A percentile compares a stretch with the other conserved stretches of the same genome.
Evolutionary conservation across 2,329 filamentous ascomycete species (phyloP).

Genomic region (Pseudogymnoascus sp.): DNA sequence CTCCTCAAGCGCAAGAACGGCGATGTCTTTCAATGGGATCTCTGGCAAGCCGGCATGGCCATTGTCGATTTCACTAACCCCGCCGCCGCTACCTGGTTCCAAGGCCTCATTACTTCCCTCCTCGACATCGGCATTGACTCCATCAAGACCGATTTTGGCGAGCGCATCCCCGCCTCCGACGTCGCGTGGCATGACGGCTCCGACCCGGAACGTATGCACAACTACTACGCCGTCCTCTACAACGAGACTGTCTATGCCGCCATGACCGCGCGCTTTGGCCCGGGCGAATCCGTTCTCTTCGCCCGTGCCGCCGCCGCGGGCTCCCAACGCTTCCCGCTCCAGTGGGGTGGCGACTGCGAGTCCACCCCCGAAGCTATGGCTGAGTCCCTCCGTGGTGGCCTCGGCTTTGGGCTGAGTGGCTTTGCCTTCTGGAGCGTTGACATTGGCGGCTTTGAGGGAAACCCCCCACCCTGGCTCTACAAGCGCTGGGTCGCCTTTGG

Average conservation of each 20-base stretch:
- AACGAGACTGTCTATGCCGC: conserved; percentile 52
- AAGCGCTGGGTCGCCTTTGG: conserved; percentile 59
- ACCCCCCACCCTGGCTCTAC: conserved; percentile 49
- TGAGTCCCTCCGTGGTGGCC: conserved; percentile 50
- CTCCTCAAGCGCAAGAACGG: conserved; percentile 51
- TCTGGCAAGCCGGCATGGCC: conserved; percentile 58
- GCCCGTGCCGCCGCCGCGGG: conserved; percentile 51
- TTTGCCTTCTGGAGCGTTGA: conserved; percentile 55
- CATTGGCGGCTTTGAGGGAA: conserved; percentile 56
- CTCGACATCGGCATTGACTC: conserved; percentile 52
- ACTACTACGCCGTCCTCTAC: conserved; percentile 55
- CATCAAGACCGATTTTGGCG: conserved; percentile 58
- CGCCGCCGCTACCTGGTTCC: conserved; percentile 47
- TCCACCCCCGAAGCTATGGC: conserved; percentile 55
- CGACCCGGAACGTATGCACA: conserved; percentile 53
- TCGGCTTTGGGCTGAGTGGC: conserved; percentile 47
- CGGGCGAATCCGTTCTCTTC: conserved; percentile 47
- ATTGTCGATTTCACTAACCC: conserved; percentile 57
- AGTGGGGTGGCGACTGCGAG: conserved; percentile 57
- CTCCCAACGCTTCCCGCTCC: conserved; percentile 49
- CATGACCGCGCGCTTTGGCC: conserved; percentile 40
- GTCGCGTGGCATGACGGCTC: conserved; percentile 45
- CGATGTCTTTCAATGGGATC: conserved; percentile 55
- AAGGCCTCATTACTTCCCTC: conserved; percentile 41
- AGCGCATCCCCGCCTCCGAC: conserved; percentile 49